Evolutionary conservation across 768 basidiomycete genomes (phyloP).

Genomic region (Phylloporus arenicola): DNA sequence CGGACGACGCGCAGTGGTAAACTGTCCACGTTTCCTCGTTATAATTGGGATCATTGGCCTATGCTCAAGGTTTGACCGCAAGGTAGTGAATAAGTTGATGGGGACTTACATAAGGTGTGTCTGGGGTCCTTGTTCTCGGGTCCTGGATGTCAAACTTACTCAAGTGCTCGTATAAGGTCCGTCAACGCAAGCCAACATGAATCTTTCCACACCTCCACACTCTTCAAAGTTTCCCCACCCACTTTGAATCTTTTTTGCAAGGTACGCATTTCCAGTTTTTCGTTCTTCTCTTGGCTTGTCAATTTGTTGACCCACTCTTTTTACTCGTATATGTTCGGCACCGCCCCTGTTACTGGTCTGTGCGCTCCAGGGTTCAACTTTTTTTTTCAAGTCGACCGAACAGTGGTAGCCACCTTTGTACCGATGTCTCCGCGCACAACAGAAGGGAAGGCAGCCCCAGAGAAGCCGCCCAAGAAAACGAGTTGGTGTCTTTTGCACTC

Average conservation of each 20-base stretch:
- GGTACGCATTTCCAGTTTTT: conserved; percentile 5
- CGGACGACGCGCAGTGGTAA: neutral
- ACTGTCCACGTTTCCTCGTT: conserved; percentile 5
- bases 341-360: conserved; percentile 31
- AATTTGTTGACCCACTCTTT: conserved; percentile 2
- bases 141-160: conserved; percentile 25
- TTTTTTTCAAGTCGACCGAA: conserved; percentile 9
- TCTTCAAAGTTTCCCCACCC: conserved; percentile 9
- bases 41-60: neutral
- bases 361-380: conserved; percentile 20
- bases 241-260: conserved; percentile 7
- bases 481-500: conserved; percentile 35
- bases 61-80: conserved; percentile 1
- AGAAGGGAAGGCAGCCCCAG: conserved; percentile 36
- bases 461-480: conserved; percentile 49
- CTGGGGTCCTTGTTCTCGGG: conserved; percentile 25
- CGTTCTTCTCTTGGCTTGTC: conserved; percentile 5
- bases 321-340: conserved; percentile 5
- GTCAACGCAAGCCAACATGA: conserved; percentile 47
- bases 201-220: conserved; percentile 41
- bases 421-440: conserved; percentile 41
- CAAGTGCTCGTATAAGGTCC: conserved; percentile 51
- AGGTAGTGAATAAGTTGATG: neutral
- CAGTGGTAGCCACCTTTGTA: neutral
- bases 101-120: conserved; percentile 20